Evolutionary conservation across 129 eudicot species (phyloP).

Genomic region (Arctium minus): DNA sequence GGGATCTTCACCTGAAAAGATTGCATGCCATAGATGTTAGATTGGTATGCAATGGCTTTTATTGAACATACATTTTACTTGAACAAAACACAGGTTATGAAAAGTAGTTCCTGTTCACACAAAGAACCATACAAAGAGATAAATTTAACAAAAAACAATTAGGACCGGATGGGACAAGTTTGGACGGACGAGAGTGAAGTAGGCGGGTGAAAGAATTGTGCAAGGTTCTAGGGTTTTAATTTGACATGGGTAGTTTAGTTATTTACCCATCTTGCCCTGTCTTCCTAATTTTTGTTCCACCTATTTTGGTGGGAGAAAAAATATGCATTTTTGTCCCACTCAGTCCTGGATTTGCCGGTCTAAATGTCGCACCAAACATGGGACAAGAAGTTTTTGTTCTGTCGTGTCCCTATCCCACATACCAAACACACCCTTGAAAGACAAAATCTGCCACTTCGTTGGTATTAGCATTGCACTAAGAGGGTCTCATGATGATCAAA

Average conservation of each 20-base stretch:
- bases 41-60: neutral
- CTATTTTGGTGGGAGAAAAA: neutral
- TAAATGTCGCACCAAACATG: neutral
- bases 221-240: neutral
- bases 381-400: neutral
- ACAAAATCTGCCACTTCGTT: neutral
- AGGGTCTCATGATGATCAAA: neutral
- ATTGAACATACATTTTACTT: neutral
- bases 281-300: neutral
- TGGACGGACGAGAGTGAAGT: neutral
- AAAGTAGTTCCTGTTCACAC: neutral
- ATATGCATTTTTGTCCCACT: neutral
- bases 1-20: slow-evolving; percentile 88
- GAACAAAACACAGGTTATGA: neutral
- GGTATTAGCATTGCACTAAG: neutral
- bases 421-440: neutral
- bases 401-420: neutral
- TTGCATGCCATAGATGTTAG: neutral
- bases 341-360: too few species aligned
- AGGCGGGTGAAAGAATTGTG: neutral
- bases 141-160: neutral
- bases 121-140: neutral
- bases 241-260: neutral
- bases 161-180: neutral
- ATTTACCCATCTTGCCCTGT: too few species aligned